Percentiles rank a stretch among this genome's conserved stretches.
These are phyloP conservation scores for Ambrosiella cleistominuta DNA, from an alignment of 2,329 filamentous ascomycete genomes.

Conservation along the genomic window DNA sequence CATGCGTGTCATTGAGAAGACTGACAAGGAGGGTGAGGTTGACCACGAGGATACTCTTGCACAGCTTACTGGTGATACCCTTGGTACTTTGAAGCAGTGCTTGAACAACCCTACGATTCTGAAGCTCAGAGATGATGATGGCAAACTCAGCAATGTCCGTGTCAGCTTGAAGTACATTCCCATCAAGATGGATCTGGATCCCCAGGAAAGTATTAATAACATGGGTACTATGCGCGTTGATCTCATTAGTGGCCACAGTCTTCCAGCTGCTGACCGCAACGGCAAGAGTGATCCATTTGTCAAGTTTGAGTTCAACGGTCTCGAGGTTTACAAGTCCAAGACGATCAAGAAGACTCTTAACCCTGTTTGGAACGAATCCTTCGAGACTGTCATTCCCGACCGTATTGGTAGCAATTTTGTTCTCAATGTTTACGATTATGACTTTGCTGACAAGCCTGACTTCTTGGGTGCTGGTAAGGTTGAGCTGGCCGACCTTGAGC, in stretches of 20 bases:
- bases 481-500: conserved; percentile 62
- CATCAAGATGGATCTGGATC: conserved; percentile 82
- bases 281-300: conserved; percentile 95
- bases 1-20: conserved; percentile 65
- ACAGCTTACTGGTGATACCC: conserved; percentile 66
- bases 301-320: conserved; percentile 79
- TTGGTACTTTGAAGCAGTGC: conserved; percentile 76
- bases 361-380: conserved; percentile 91
- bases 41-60: conserved; percentile 62
- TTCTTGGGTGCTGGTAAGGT: conserved; percentile 65
- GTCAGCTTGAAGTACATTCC: conserved; percentile 92
- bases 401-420: conserved; percentile 70
- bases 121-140: conserved; percentile 60
- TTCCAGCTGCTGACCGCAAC: conserved; percentile 90
- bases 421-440: conserved; percentile 81
- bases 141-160: conserved; percentile 60
- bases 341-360: conserved; percentile 91
- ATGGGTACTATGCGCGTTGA: conserved; percentile 93
- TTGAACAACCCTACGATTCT: conserved; percentile 80
- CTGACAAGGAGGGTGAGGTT: conserved; percentile 52
- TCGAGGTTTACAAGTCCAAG: conserved; percentile 89
- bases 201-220: conserved; percentile 96
- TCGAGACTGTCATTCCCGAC: conserved; percentile 67
- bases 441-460: conserved; percentile 90
- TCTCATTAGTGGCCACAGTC: conserved; percentile 64